Evolutionary conservation across 1,284 basidiomycete species (phyloP).

Genomic region (Tilletia setariae): DNA sequence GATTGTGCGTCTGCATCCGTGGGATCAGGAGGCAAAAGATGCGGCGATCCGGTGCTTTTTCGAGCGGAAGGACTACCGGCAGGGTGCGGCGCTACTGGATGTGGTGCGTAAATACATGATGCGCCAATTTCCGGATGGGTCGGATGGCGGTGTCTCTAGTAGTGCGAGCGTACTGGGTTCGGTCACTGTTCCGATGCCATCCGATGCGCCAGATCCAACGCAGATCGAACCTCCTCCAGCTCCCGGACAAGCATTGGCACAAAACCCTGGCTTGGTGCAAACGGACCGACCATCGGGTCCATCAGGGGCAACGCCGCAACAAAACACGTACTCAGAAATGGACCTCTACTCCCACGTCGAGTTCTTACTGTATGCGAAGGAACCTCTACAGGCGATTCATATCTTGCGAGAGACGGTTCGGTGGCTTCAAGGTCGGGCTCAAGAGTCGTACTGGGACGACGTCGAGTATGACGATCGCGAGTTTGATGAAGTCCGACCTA

Average conservation of each 20-base stretch:
- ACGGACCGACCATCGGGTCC: background rate
- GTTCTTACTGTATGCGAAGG: conserved; percentile 69
- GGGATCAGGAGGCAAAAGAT: conserved; percentile 74
- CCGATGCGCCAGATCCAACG: conserved; percentile 1
- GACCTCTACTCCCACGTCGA: conserved; percentile 74
- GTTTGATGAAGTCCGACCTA: conserved; percentile 62
- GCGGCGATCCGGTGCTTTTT: conserved; percentile 76
- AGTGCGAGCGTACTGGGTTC: no score
- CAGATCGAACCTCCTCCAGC: conserved; percentile 2
- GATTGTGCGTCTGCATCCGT: conserved; percentile 67
- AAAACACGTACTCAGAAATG: conserved; percentile 37
- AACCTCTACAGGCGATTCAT: conserved; percentile 68
- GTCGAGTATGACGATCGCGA: conserved; percentile 80
- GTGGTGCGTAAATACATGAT: conserved; percentile 61
- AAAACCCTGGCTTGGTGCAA: no score
- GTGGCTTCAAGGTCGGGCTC: conserved; percentile 81
- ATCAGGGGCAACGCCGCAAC: background rate
- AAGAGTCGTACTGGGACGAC: conserved; percentile 72
- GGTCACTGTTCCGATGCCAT: no score
- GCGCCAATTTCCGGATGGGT: conserved; percentile 45
- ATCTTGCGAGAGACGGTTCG: conserved; percentile 73
- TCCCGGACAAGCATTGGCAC: no score
- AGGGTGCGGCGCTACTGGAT: conserved; percentile 67
- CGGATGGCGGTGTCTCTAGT: no score
- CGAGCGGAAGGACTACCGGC: conserved; percentile 65